phyloP scores from a whole-genome alignment of 1,284 basidiomycete genomes.

The Coniferiporia weirii region DNA sequence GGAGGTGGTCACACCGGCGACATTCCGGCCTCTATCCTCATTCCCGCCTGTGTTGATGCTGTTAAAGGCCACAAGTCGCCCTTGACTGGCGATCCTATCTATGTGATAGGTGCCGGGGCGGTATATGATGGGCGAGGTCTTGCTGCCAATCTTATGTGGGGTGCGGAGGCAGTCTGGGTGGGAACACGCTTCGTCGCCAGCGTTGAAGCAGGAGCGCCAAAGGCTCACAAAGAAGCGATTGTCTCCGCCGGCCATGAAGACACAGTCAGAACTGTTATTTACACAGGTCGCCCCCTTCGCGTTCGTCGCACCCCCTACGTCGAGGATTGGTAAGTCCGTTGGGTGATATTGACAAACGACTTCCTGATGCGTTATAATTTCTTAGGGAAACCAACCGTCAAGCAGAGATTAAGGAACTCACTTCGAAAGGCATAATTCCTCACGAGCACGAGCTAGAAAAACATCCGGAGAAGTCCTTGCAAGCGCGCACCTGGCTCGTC shows the following conservation, averaged over 20 bases:
- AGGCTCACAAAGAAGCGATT: conserved; percentile 76
- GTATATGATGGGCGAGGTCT: conserved; percentile 82
- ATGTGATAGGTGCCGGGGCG: conserved; percentile 82
- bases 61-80: conserved; percentile 71
- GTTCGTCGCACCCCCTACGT: conserved; percentile 79
- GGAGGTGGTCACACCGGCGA: conserved; percentile 83
- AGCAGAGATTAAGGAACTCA: conserved; percentile 71
- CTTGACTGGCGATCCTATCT: conserved; percentile 73
- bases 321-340: conserved; percentile 56
- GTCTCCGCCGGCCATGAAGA: conserved; percentile 65
- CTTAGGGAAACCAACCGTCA: conserved; percentile 60
- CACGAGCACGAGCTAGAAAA: conserved; percentile 63
- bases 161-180: conserved; percentile 75
- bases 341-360: not conserved
- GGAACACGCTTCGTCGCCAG: conserved; percentile 87
- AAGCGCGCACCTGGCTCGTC: conserved; percentile 65
- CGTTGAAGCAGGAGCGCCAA: conserved; percentile 74
- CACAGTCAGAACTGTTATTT: conserved; percentile 76
- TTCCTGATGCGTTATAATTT: not conserved
- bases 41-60: conserved; percentile 83
- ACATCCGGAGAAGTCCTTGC: conserved; percentile 67
- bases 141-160: conserved; percentile 82
- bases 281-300: conserved; percentile 82
- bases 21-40: conserved; percentile 66
- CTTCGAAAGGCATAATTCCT: conserved; percentile 73